Evolutionary conservation across 257 asterid genomes (phyloP).

Genomic region (Solanum lignicaule): DNA sequence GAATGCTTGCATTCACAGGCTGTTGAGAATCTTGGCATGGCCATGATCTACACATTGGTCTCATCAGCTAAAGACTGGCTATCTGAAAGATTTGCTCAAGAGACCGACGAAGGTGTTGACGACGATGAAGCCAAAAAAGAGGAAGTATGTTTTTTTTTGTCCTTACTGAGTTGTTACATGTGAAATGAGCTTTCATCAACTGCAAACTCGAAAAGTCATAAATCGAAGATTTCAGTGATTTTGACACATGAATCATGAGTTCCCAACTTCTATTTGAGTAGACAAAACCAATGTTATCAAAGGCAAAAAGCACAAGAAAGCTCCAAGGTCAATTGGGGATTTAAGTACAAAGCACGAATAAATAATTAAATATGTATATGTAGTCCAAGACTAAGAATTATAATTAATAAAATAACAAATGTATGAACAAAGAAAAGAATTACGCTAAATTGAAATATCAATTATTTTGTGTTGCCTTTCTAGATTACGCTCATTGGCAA

Average conservation of each 20-base stretch:
- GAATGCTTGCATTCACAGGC: slow-evolving; percentile 43
- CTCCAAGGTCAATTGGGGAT: not conserved
- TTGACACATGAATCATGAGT: not conserved
- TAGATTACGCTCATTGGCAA: not conserved
- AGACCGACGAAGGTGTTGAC: slow-evolving; percentile 33
- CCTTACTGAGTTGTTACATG: not conserved
- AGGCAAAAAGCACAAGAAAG: not conserved
- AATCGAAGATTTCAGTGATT: not conserved
- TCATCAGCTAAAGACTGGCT: slow-evolving; percentile 96
- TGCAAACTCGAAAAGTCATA: not conserved
- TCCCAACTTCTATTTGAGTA: not conserved
- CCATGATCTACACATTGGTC: slow-evolving; percentile 91
- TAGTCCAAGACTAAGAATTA: not conserved
- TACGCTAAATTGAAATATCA: not conserved
- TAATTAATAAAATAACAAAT: not conserved
- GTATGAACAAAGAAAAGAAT: not conserved
- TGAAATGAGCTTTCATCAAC: not conserved
- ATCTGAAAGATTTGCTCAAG: slow-evolving; percentile 74
- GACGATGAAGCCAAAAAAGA: slow-evolving; percentile 65
- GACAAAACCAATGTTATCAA: not conserved
- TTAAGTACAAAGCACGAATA: not conserved
- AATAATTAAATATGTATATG: not conserved
- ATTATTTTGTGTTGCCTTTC: not conserved
- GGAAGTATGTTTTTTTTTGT: slow-evolving; percentile 36
- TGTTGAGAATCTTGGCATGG: slow-evolving; percentile 86